Evolutionary conservation across 192 early-diverging fungal genomes (phyloP).

Genomic region (Linnemannia hyalina): DNA sequence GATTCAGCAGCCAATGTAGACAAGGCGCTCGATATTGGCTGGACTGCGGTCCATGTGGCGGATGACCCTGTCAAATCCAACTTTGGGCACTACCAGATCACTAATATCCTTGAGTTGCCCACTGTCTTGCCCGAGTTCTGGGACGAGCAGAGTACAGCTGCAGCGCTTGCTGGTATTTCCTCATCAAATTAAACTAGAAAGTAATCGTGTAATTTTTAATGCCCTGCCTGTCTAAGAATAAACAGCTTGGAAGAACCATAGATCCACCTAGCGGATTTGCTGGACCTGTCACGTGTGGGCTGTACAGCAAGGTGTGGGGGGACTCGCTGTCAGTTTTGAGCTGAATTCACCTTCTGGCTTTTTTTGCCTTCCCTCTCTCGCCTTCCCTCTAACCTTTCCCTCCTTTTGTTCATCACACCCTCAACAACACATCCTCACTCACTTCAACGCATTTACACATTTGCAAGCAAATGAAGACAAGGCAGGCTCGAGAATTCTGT

Average conservation of each 20-base stretch:
- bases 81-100: conserved; percentile 72
- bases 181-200: not conserved
- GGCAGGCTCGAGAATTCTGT: conserved; percentile 33
- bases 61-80: conserved; percentile 54
- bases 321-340: too few species aligned
- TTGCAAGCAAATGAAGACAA: conserved; percentile 29
- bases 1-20: conserved; percentile 78
- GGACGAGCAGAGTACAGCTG: conserved; percentile 13
- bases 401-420: not conserved
- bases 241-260: too few species aligned
- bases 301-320: too few species aligned
- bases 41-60: conserved; percentile 66
- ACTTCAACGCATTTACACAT: not conserved
- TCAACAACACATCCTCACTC: not conserved
- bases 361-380: not conserved
- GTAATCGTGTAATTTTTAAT: not conserved
- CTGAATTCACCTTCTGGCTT: not conserved
- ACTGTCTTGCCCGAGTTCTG: conserved; percentile 72
- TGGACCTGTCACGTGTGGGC: too few species aligned
- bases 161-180: not conserved
- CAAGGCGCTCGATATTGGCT: conserved; percentile 68
- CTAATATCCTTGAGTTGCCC: conserved; percentile 71
- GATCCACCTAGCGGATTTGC: too few species aligned
- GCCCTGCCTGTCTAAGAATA: too few species aligned
- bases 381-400: not conserved